phyloP scores from a whole-genome alignment of 2,329 filamentous ascomycete genomes.

The Neurospora sp. region DNA sequence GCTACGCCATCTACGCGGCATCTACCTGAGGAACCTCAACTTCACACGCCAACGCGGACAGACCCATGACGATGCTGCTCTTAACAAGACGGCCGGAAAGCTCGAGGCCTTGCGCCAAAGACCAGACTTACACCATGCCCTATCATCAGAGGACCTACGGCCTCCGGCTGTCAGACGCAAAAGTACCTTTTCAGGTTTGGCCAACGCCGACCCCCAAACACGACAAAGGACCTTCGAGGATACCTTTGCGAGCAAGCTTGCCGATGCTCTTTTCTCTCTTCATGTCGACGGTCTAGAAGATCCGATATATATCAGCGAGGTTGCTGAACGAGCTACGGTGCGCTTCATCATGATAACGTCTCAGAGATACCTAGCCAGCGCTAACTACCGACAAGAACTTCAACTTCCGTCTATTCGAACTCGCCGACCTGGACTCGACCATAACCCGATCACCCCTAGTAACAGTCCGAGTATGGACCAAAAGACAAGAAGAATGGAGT shows the following conservation, averaged over 20 bases:
- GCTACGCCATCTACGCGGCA: constrained; percentile 75
- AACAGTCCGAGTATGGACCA: constrained; percentile 66
- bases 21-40: constrained; percentile 78
- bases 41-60: constrained; percentile 47
- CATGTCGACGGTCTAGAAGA: constrained; percentile 57
- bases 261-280: constrained; percentile 82
- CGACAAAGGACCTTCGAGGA: constrained; percentile 70
- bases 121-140: constrained; percentile 42
- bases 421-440: constrained; percentile 50
- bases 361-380: not conserved
- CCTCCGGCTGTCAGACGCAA: constrained; percentile 28
- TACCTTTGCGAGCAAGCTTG: constrained; percentile 60
- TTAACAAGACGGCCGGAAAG: constrained; percentile 62
- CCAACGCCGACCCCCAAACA: constrained; percentile 35
- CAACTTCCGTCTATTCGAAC: constrained; percentile 76
- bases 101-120: constrained; percentile 39
- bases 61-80: constrained; percentile 69
- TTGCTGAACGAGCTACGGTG: constrained; percentile 63
- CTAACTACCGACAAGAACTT: constrained; percentile 51
- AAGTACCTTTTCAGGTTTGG: constrained; percentile 34
- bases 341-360: constrained; percentile 2
- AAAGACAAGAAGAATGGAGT: constrained; percentile 40
- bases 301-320: constrained; percentile 85
- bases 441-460: constrained; percentile 58
- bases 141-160: constrained; percentile 43